Base-by-base conservation (phyloP, 179 eudicot species). In the Silene coronaria region DNA sequence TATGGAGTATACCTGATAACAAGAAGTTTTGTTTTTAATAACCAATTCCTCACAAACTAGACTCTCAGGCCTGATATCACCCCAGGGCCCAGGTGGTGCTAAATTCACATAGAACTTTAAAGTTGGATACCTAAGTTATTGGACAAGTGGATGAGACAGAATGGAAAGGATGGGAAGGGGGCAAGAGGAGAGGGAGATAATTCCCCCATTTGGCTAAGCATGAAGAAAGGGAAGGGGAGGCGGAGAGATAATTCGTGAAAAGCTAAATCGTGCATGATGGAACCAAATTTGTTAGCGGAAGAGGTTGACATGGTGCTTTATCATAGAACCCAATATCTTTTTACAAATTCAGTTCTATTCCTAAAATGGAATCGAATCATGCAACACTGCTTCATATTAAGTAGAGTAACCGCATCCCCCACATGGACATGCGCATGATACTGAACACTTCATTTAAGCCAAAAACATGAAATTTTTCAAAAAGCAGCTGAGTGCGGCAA, bases 1-100 rank as follows among this genome's bases (percentile, higher is more conserved):
- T 87, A 94, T 10, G 98, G 98, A 71, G 97, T 92, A 84, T 94
- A 94, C 98, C 98, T 94, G 83, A 53, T 22, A 71, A 70, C 62
- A 61, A 82, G 69, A 61, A 73, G 73, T 71, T 26, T 17, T 5
- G 53, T 4, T 59, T 53, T 77, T 73, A 59, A 42, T 42, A 55
- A 69, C 65, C 24, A 68, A 24, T 61, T 13, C 17, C 38, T 17
- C 22, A 75, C 28, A 59, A 9, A 60, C 48, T 68, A 27, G 16
- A 67, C 16, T 34, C 70, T 34, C 8, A 19, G 21, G 1, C 12
- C 26, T 17, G 13, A n/a, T 34, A 14, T 5, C 11, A 66, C 22
- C 70, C 24, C 46, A 66, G 5, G n/a, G 12, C 70, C 24, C 46
- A 66, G 5, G n/a, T 7, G 45, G 8, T 45, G 3, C 13, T 11